A percentile compares a stretch with the other conserved stretches of the same genome.
Conservation (phyloP, 1,139 yeast species). For the Dujonia santamariae region DNA sequence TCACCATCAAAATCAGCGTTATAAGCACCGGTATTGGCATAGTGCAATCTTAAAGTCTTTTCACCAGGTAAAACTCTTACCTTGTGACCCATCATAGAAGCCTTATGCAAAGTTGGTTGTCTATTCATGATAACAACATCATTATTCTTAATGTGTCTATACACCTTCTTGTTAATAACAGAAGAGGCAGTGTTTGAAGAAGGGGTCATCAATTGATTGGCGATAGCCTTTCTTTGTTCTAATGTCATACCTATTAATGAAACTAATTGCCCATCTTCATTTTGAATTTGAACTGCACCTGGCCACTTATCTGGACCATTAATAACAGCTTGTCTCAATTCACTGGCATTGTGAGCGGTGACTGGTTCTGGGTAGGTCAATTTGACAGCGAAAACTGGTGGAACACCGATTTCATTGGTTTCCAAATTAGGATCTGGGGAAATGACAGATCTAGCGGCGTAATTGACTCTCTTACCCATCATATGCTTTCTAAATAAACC, state of each 20-base stretch:
- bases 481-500: constrained; percentile 97
- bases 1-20: constrained; percentile 99
- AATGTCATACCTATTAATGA: constrained; percentile 84
- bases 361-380: constrained; percentile 98
- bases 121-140: constrained; percentile 98
- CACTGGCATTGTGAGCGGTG: constrained; percentile 88
- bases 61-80: constrained; percentile 97
- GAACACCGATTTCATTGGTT: constrained; percentile 97
- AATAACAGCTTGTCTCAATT: constrained; percentile 88
- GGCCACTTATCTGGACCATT: constrained; percentile 99
- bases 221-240: constrained; percentile 95
- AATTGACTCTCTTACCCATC: constrained; percentile 99
- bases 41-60: constrained; percentile 92
- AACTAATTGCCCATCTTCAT: constrained; percentile 89
- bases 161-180: constrained; percentile 86
- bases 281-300: constrained; percentile 95
- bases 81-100: constrained; percentile 99
- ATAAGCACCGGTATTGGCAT: constrained; percentile 98
- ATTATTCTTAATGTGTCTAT: constrained; percentile 88
- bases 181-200: constrained; percentile 43
- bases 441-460: constrained; percentile 98
- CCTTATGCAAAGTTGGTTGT: constrained; percentile 98
- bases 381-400: constrained; percentile 95
- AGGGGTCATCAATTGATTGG: constrained; percentile 92
- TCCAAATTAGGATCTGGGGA: constrained; percentile 98